Base-by-base conservation (phyloP, 805 yeast species). In the Spathaspora boniae region DNA sequence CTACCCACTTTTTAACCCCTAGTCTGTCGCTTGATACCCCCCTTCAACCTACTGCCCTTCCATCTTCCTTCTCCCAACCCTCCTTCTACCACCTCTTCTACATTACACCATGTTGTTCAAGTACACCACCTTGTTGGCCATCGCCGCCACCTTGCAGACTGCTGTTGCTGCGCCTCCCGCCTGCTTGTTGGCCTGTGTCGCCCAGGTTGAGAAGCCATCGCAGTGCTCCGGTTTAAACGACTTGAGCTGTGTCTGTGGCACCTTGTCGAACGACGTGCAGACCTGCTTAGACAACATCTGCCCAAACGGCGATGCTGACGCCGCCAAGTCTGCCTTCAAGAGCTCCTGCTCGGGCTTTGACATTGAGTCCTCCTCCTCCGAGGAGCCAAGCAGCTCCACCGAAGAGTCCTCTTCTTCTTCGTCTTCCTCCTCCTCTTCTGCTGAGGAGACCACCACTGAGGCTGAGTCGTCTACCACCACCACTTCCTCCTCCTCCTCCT, bases 101-200 rank as follows among this genome's bases (percentile, higher is more conserved):
- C 9, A n/a, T 27, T 8, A 12, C 9, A 36, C n/a, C 5, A 40
- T 40, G 44, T 40, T 38, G 12, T 40, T 42, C 12, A 37, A 37
- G 45, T 33, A 44, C 44, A 48, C 65, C 30, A 45, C 56, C 23
- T 46, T 53, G 29, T 46, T 56, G 33, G 60, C 60, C 17, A 47
- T 68, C 40, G 67, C 72, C 34, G 58, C 72, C 20, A 56, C 62
- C 42, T 48, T 69, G 38, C 64, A 74, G 16, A 51, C 69, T 21
- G 71, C 72, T 20, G 74, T 78, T 30, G 81, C 85, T 36, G 70
- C 91, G 37, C 93, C 96, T 34, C 96, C 96, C 42, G 96, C 96
- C 25, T 88, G 96, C 70, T 65, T 88, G 47, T 70, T 88, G 58
- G 94, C 95, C 26, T 87, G 96, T 75, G 91, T 85, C 40, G 74